phyloP scores from a whole-genome alignment of 768 basidiomycete species.

The Panellus pusillus region DNA sequence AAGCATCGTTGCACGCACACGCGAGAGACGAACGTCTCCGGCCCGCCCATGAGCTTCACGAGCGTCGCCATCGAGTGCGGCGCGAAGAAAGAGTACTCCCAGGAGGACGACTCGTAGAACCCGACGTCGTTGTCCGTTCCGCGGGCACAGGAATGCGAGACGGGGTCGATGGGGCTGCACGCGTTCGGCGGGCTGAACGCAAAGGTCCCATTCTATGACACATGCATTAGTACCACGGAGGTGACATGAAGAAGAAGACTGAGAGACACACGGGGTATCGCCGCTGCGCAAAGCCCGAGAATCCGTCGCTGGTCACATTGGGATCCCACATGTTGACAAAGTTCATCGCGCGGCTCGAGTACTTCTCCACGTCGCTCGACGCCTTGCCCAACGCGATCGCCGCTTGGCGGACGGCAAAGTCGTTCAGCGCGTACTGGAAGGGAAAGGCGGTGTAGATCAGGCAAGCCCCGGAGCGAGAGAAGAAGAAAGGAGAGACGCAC shows the following conservation, averaged over 20 bases:
- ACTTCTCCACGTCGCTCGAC: slow-evolving; percentile 37
- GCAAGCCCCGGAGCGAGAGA: too few relatives aligned
- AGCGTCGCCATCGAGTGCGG: slow-evolving; percentile 52
- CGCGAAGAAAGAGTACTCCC: slow-evolving; percentile 55
- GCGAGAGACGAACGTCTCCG: slow-evolving; percentile 39
- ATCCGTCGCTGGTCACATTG: slow-evolving; percentile 44
- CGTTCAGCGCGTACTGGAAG: slow-evolving; percentile 45
- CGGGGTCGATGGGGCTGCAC: slow-evolving; percentile 50
- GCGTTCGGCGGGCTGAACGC: slow-evolving; percentile 49
- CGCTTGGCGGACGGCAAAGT: slow-evolving; percentile 56
- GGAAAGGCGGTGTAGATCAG: too few relatives aligned
- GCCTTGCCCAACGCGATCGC: slow-evolving; percentile 41
- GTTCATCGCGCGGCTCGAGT: slow-evolving; percentile 52
- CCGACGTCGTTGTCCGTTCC: slow-evolving; percentile 51
- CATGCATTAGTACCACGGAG: background rate
- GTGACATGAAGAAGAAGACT: background rate
- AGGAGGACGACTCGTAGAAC: slow-evolving; percentile 56
- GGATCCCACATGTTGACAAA: slow-evolving; percentile 53
- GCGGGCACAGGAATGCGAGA: slow-evolving; percentile 46
- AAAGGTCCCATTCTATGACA: slow-evolving; percentile 47
- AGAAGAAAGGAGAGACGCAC: slow-evolving; percentile 22
- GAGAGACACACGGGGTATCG: slow-evolving; percentile 40
- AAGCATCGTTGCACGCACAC: slow-evolving; percentile 31
- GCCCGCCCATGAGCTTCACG: slow-evolving; percentile 48
- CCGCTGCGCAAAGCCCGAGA: slow-evolving; percentile 47